These are phyloP conservation scores for Acacia pycnantha DNA, from an alignment of 331 rosid species.

Conservation along the genomic window DNA sequence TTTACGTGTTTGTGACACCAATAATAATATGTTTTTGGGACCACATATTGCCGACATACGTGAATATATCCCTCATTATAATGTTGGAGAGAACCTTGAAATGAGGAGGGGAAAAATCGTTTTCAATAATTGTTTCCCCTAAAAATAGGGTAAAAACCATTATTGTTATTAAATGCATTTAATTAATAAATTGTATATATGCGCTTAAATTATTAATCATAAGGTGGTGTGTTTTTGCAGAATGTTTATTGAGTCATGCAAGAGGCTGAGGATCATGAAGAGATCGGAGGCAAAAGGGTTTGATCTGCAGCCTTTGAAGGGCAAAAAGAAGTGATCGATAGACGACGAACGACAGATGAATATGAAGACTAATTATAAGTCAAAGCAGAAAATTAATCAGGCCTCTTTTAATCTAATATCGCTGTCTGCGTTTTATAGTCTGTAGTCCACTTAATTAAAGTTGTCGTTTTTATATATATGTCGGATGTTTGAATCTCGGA, in stretches of 20 bases:
- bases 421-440: neutral
- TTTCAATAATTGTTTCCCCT: constrained; percentile 26
- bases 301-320: constrained; percentile 45
- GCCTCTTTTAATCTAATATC: constrained; percentile 18
- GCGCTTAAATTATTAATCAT: neutral
- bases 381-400: constrained; percentile 7
- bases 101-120: constrained; percentile 8
- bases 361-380: neutral
- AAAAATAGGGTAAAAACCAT: neutral
- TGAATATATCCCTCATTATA: constrained; percentile 34
- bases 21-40: constrained; percentile 11
- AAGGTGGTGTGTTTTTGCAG: constrained; percentile 35
- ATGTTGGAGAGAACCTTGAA: constrained; percentile 29
- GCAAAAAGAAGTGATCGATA: constrained; percentile 11
- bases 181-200: neutral
- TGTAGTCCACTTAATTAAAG: neutral
- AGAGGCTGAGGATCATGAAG: constrained; percentile 78
- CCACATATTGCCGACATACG: constrained; percentile 44
- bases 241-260: constrained; percentile 72
- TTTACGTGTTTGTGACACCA: neutral
- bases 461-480: neutral
- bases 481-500: neutral
- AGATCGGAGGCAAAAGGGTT: constrained; percentile 61
- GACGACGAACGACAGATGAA: neutral
- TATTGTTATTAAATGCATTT: neutral